Base-by-base conservation (phyloP, 1,284 basidiomycete genomes). In the Fomitopsis palustris region DNA sequence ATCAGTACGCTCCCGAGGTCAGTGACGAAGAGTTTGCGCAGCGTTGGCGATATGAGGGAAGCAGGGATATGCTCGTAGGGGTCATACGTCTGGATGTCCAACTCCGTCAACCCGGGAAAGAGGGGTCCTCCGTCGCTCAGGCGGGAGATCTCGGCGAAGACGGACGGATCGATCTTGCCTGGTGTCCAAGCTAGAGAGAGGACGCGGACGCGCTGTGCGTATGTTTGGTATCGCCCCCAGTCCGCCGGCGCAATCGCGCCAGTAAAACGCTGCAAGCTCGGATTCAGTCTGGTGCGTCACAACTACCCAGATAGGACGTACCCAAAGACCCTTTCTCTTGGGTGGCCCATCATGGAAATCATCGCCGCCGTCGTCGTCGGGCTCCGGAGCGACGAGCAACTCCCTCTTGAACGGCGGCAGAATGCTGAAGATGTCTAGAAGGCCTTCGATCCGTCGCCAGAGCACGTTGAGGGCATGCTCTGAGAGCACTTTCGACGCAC, bases 381-480 rank as follows among this genome's bases (percentile, higher is more conserved):
- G 29, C 10, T 47, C 45, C 23, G 29, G 14, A 9, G 35, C 35
- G 12, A 9, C 16, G 35, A 14, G 35, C 38, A 14, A 9, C 9
- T 27, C 25, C 38, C 19, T 33, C 14, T 38, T 45, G 21, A 55
- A 45, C 9, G 54, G 16, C 38, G 54, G 41, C 41, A 55, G 29
- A 19, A 55, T 42, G 38, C 29, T 42, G 54, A 55, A 42, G 31
- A 55, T 19, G 25, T 45, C 29, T 19, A 39, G 25, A 23, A 55
- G n/a, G 8, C 41, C 41, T 17, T 55, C 54, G 16, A 43, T 33
- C 54, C 43, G 43, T 12, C 54, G 39, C 54, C 54, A 55, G 29
- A 55, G 41, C 38, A 55, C 41, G 41, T 35, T 45, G 41, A 55
- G 54, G 4, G 54, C 54, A 17, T 42, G 38, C 10, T 55, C 54